Percentiles rank a stretch among this genome's conserved stretches.
Evolutionary conservation across 148 eudicot genomes (phyloP).

Genomic region (Persicaria maculosa): DNA sequence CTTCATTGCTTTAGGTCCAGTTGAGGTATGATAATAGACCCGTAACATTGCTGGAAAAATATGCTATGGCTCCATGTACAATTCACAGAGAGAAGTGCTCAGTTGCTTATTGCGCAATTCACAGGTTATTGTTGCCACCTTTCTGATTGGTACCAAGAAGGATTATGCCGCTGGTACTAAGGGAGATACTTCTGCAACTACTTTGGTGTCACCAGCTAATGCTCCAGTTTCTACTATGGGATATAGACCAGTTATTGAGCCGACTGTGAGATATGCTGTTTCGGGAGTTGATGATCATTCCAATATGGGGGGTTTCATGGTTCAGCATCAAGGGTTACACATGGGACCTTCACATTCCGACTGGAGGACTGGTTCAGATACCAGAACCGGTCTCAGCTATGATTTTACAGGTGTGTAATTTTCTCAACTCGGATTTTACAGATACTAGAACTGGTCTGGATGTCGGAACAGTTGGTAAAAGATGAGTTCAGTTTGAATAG

Average conservation of each 20-base stretch:
- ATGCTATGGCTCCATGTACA: no score
- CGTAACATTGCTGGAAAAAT: neutral
- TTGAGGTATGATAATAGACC: conserved; percentile 39
- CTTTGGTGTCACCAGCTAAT: conserved; percentile 35
- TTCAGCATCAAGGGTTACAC: conserved; percentile 24
- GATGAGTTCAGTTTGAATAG: neutral
- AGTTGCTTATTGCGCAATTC: neutral
- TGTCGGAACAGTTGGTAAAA: no score
- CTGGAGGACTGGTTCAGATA: conserved; percentile 24
- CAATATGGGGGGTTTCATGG: conserved; percentile 27
- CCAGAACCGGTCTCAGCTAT: conserved; percentile 11
- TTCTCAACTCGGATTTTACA: neutral
- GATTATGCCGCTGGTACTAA: conserved; percentile 32
- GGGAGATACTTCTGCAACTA: conserved; percentile 30
- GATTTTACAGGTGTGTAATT: conserved; percentile 22
- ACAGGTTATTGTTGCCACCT: conserved; percentile 74
- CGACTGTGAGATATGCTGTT: conserved; percentile 24
- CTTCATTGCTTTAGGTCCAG: conserved; percentile 63
- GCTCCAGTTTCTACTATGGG: conserved; percentile 34
- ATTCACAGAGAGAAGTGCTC: neutral
- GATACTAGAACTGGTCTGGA: no score
- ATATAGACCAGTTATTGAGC: conserved; percentile 44
- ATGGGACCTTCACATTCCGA: conserved; percentile 20
- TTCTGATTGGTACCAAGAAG: conserved; percentile 52
- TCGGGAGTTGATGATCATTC: conserved; percentile 21